phyloP scores from a whole-genome alignment of 2,329 filamentous ascomycete species.

The Penicillium sp. region DNA sequence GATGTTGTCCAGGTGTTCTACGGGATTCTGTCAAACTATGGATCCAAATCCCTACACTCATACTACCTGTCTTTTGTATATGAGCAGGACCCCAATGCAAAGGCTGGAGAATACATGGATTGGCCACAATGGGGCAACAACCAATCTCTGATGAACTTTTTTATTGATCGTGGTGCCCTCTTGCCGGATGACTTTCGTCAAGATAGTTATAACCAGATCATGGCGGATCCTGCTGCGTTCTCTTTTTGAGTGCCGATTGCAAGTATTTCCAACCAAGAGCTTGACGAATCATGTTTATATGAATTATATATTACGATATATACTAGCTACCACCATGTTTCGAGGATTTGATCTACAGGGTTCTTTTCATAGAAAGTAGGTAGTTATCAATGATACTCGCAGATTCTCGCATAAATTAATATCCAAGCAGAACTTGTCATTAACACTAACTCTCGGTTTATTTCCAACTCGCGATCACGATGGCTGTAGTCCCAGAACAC shows the following conservation, averaged over 20 bases:
- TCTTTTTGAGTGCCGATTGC: constrained; percentile 21
- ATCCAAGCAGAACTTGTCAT: too few relatives aligned
- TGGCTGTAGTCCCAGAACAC: constrained; percentile 36
- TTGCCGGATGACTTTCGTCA: constrained; percentile 53
- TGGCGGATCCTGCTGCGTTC: constrained; percentile 23
- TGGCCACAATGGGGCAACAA: constrained; percentile 58
- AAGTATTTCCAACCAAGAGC: too few relatives aligned
- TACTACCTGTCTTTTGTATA: constrained; percentile 75
- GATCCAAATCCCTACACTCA: constrained; percentile 58
- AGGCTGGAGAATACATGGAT: constrained; percentile 40
- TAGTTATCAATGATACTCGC: neutral
- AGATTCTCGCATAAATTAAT: neutral
- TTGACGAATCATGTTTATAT: neutral
- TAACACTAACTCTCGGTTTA: constrained; percentile 11
- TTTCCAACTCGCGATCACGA: constrained; percentile 43
- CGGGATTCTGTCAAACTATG: constrained; percentile 63
- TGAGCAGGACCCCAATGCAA: constrained; percentile 67
- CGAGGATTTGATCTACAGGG: too few relatives aligned
- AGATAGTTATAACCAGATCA: constrained; percentile 46
- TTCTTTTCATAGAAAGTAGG: neutral
- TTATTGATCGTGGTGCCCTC: constrained; percentile 37
- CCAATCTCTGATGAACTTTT: constrained; percentile 54
- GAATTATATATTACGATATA: neutral
- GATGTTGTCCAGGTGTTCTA: constrained; percentile 70
- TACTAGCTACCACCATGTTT: neutral